Percentiles rank a stretch among this genome's conserved stretches.
phyloP scores from a whole-genome alignment of 805 yeast species.

The Yarrowia osloensis region DNA sequence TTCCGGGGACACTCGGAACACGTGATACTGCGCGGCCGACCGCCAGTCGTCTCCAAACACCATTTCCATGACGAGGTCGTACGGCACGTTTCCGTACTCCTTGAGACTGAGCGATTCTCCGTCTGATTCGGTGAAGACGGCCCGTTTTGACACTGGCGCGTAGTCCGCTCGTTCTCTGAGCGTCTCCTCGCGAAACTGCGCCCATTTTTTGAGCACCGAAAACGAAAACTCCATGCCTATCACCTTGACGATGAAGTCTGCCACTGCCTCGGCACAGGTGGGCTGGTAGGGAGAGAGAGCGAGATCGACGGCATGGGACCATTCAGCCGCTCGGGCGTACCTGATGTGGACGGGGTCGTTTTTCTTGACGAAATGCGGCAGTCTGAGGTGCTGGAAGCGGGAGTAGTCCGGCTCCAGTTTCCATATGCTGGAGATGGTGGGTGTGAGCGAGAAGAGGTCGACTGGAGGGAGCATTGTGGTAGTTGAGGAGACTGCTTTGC shows the following conservation, averaged over 20 bases:
- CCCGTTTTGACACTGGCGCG: not conserved
- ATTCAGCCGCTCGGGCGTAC: slow-evolving; percentile 18
- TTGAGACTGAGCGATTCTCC: slow-evolving; percentile 4
- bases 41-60: slow-evolving; percentile 23
- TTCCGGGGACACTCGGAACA: slow-evolving; percentile 10
- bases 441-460: slow-evolving; percentile 15
- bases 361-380: not conserved
- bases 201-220: not conserved
- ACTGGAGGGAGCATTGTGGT: not conserved
- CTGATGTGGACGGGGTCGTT: not conserved
- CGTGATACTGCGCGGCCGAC: not conserved
- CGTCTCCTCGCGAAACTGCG: slow-evolving; percentile 15
- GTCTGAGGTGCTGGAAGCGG: not conserved
- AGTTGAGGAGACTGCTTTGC: too few species aligned
- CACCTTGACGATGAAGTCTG: not conserved
- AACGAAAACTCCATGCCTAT: slow-evolving; percentile 24
- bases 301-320: slow-evolving; percentile 8
- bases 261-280: slow-evolving; percentile 9
- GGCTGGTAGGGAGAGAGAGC: slow-evolving; percentile 12
- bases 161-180: not conserved
- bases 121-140: slow-evolving; percentile 5
- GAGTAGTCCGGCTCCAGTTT: slow-evolving; percentile 3
- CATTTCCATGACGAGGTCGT: slow-evolving; percentile 14
- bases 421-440: not conserved
- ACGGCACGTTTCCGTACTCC: slow-evolving; percentile 4